Percentiles rank a stretch among this genome's conserved stretches.
phyloP scores from a whole-genome alignment of 352 stramenopile species.

The Pythium inflatum region DNA sequence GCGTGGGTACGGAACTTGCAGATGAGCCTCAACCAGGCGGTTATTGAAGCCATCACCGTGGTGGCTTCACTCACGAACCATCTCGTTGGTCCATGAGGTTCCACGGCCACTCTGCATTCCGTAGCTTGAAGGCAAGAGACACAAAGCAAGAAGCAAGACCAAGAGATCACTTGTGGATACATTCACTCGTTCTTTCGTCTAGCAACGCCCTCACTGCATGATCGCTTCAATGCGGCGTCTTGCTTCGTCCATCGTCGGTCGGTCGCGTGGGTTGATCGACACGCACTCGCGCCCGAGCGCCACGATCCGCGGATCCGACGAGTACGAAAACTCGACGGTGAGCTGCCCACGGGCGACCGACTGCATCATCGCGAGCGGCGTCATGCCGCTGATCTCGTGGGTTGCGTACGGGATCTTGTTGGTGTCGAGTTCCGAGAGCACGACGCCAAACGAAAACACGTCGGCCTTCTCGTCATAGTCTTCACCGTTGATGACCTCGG shows the following conservation, averaged over 20 bases:
- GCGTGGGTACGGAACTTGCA: too few species aligned
- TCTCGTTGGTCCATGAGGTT: too few species aligned
- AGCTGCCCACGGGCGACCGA: slow-evolving; percentile 1
- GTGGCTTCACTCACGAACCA: too few species aligned
- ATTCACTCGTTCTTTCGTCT: too few species aligned
- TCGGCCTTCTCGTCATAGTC: background rate
- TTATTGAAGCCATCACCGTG: too few species aligned
- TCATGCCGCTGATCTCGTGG: slow-evolving; percentile 20
- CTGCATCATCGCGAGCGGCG: background rate
- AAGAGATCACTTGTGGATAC: too few species aligned
- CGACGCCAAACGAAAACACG: slow-evolving; percentile 13
- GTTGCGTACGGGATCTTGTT: slow-evolving; percentile 6
- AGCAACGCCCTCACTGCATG: too few species aligned
- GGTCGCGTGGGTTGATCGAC: background rate
- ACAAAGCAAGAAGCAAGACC: too few species aligned
- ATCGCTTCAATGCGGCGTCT: too few species aligned
- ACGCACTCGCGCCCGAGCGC: slow-evolving; percentile 6
- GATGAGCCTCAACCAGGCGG: too few species aligned
- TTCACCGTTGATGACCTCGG: slow-evolving; percentile 10
- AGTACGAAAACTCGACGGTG: slow-evolving; percentile 16
- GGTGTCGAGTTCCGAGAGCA: slow-evolving; percentile 5
- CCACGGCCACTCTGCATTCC: too few species aligned
- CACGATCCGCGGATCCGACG: background rate
- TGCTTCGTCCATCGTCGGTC: background rate
- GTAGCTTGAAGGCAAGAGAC: too few species aligned